Conservation (phyloP, 768 basidiomycete species). For the Agaricus bisporus region DNA sequence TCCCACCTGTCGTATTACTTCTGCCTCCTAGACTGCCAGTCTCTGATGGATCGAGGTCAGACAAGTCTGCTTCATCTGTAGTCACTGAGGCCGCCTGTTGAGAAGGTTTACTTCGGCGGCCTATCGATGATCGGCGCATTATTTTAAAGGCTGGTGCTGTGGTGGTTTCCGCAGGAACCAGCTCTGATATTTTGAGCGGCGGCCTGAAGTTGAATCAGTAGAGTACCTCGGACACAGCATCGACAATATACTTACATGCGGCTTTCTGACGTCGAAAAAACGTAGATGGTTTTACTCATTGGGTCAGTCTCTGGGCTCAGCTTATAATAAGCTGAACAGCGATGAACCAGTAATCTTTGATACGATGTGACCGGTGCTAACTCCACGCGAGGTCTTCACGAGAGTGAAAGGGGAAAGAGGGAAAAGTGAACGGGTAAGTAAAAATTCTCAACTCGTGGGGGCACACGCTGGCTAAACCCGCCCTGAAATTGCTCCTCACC, state of each 20-base stretch:
- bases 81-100: conserved; percentile 71
- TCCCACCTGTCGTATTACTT: conserved; percentile 55
- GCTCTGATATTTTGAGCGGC: conserved; percentile 59
- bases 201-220: conserved; percentile 43
- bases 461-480: conserved; percentile 6
- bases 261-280: conserved; percentile 56
- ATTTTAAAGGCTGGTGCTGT: conserved; percentile 82
- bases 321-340: conserved; percentile 78
- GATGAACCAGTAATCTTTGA: conserved; percentile 80
- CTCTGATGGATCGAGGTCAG: conserved; percentile 77
- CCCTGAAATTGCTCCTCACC: conserved; percentile 38
- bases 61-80: conserved; percentile 71
- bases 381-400: conserved; percentile 54
- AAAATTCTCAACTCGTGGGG: not conserved
- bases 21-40: conserved; percentile 70
- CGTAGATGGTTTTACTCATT: conserved; percentile 53
- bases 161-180: conserved; percentile 69
- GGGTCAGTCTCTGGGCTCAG: conserved; percentile 67
- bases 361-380: conserved; percentile 70
- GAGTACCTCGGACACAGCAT: conserved; percentile 10
- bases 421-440: conserved; percentile 8
- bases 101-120: conserved; percentile 49
- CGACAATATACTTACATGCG: conserved; percentile 53
- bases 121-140: conserved; percentile 63
- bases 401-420: not conserved